Percentiles rank a stretch among this genome's conserved stretches.
Conservation (phyloP, 164 flowering plant species). For the Annona squamosa region DNA sequence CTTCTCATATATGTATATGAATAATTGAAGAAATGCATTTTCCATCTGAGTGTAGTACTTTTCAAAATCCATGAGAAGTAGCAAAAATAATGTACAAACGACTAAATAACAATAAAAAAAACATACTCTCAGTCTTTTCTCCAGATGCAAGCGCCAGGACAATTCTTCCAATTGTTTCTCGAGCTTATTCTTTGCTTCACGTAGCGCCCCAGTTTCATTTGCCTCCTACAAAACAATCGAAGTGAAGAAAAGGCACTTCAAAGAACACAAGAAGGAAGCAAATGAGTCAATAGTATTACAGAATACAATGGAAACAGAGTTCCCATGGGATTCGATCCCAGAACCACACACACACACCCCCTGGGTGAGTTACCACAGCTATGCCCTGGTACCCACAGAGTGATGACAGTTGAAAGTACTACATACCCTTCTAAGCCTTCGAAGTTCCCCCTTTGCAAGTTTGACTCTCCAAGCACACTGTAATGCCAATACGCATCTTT, state of each 20-base stretch:
- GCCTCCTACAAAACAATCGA: constrained; percentile 55
- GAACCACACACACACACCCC: too few relatives aligned
- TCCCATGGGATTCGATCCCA: too few relatives aligned
- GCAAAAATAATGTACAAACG: too few relatives aligned
- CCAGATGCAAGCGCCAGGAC: constrained; percentile 84
- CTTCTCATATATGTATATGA: too few relatives aligned
- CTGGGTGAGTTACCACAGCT: too few relatives aligned
- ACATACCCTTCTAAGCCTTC: constrained; percentile 65
- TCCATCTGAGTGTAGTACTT: too few relatives aligned
- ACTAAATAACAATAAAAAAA: not conserved
- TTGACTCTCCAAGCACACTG: constrained; percentile 91
- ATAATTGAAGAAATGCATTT: too few relatives aligned
- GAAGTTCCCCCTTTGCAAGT: constrained; percentile 68
- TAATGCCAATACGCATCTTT: constrained; percentile 49
- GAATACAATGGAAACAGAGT: too few relatives aligned
- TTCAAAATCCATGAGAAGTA: too few relatives aligned
- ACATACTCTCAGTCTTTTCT: constrained; percentile 81
- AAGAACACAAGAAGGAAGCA: not conserved
- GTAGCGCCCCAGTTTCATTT: constrained; percentile 97
- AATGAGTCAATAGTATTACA: too few relatives aligned
- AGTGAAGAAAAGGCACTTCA: not conserved
- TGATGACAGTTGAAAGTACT: too few relatives aligned
- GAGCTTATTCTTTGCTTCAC: constrained; percentile 90
- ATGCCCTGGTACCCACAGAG: too few relatives aligned
- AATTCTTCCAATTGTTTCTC: constrained; percentile 94